Percentiles rank a stretch among this genome's conserved stretches.
These are phyloP conservation scores for Cenococcum geophilum DNA, from an alignment of 495 filamentous ascomycete species.

Conservation along the genomic window DNA sequence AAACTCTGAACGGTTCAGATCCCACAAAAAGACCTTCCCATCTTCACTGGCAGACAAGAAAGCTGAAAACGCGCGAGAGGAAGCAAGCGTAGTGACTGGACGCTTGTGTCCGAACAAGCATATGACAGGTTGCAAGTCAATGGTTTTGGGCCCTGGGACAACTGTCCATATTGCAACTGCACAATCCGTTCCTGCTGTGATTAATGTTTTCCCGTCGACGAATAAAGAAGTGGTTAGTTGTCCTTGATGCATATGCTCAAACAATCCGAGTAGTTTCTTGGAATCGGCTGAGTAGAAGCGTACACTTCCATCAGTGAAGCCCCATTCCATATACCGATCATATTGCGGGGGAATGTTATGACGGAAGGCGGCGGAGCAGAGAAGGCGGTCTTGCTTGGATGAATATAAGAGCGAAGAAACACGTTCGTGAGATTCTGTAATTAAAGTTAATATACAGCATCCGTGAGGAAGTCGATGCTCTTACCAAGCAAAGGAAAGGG, in stretches of 20 bases:
- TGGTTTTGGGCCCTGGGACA: slow-evolving; percentile 53
- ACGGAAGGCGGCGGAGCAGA: slow-evolving; percentile 75
- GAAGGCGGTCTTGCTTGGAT: slow-evolving; percentile 69
- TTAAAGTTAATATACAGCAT: slow-evolving; percentile 19
- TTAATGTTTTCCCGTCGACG: slow-evolving; percentile 80
- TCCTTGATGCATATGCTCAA: slow-evolving; percentile 87
- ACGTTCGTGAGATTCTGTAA: slow-evolving; percentile 64
- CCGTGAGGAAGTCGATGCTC: slow-evolving; percentile 11
- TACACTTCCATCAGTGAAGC: slow-evolving; percentile 85
- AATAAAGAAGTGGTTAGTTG: slow-evolving; percentile 76
- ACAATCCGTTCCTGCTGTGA: slow-evolving; percentile 88
- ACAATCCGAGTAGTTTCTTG: slow-evolving; percentile 70
- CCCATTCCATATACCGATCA: slow-evolving; percentile 94
- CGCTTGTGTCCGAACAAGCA: slow-evolving; percentile 85
- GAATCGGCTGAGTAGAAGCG: slow-evolving; percentile 80
- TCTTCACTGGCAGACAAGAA: slow-evolving; percentile 75
- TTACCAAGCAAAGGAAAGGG: slow-evolving; percentile 70
- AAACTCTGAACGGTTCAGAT: slow-evolving; percentile 82
- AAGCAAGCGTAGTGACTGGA: slow-evolving; percentile 71
- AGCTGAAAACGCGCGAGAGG: slow-evolving; percentile 79
- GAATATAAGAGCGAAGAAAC: slow-evolving; percentile 76
- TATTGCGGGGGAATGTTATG: slow-evolving; percentile 81
- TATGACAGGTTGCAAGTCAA: slow-evolving; percentile 74
- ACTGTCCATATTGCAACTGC: slow-evolving; percentile 77
- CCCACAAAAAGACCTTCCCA: slow-evolving; percentile 83